Evolutionary conservation across 352 stramenopile genomes (phyloP).

Genomic region (Pythium oligandrum): DNA sequence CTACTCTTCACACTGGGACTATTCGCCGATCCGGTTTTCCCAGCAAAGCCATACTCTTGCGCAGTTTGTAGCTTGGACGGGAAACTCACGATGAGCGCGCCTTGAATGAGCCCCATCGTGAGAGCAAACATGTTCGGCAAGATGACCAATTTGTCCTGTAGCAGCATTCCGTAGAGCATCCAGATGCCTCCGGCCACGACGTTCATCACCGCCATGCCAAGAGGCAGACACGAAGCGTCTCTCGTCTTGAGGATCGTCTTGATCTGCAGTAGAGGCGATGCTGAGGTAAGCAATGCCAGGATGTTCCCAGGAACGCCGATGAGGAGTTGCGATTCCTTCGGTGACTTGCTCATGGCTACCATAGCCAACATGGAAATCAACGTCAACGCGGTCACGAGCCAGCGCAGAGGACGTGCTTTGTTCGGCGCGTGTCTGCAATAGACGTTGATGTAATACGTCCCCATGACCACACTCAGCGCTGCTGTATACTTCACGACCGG

Average conservation of each 20-base stretch:
- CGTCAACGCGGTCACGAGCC: slow-evolving; percentile 39
- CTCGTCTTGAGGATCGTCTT: slow-evolving; percentile 51
- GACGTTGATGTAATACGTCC: slow-evolving; percentile 63
- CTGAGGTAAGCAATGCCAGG: slow-evolving; percentile 61
- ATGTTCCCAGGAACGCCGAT: slow-evolving; percentile 75
- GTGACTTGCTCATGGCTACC: slow-evolving; percentile 34
- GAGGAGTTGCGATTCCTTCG: slow-evolving; percentile 50
- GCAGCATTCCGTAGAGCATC: slow-evolving; percentile 64
- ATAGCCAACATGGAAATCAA: slow-evolving; percentile 47
- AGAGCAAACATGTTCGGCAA: slow-evolving; percentile 67
- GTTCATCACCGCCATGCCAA: slow-evolving; percentile 81
- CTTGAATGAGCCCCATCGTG: slow-evolving; percentile 67
- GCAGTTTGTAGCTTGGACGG: slow-evolving; percentile 5
- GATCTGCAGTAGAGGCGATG: slow-evolving; percentile 67
- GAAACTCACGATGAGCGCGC: slow-evolving; percentile 55
- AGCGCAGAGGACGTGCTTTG: slow-evolving; percentile 29
- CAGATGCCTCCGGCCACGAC: slow-evolving; percentile 61
- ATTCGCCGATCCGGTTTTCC: too few relatives aligned
- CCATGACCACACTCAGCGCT: slow-evolving; percentile 46
- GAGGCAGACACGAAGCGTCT: slow-evolving; percentile 65
- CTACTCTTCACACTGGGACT: too few relatives aligned
- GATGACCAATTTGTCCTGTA: slow-evolving; percentile 57
- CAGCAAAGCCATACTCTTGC: too few relatives aligned
- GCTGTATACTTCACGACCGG: slow-evolving; percentile 53
- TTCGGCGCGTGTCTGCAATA: slow-evolving; percentile 58